Base-by-base conservation (phyloP, 2,329 filamentous ascomycete species). In the Keithomyces neogunnii region DNA sequence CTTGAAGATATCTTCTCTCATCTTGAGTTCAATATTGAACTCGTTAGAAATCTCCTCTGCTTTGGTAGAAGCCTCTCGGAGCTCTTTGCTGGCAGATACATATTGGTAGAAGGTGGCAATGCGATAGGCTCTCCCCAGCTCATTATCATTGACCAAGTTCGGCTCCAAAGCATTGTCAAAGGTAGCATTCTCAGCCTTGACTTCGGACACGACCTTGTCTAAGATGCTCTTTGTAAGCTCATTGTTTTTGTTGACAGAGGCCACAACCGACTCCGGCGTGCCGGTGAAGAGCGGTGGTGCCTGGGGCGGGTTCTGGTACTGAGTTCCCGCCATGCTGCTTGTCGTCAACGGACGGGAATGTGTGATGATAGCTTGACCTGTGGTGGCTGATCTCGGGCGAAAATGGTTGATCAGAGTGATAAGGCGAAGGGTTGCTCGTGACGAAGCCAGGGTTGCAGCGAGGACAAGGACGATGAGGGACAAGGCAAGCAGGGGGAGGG, bases 101-200 rank as follows among this genome's bases (percentile, higher is more conserved):
- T 88, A 84, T 63, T 90, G 85, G 67, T 91, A 92, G 70, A 93
- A 91, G 57, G 83, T 82, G 49, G 91, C 70, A 57, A 90, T 90
- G 53, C 83, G 76, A 46, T 75, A 70, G 55, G 77, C 73, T 30
- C 87, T 72, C 1, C 74, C 73, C 57, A 78, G 74, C 42, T 74
- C 63, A 66, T 91, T 87, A 70, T 90, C 86, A 60, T 88, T 86
- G 47, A 82, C 73, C 31, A 86, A 82, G 63, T 93, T 83, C 19
- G 89, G 89, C 32, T 74, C 70, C 48, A 81, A 64, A 47, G 80
- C 74, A n/a, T 74, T 73, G 49, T 70, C 67, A 59, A 81, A 82
- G n/a, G 69, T 77, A 29, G 76, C 74, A 53, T 74, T 71, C 52
- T 73, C 70, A 8, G 69, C 64, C 36, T 76, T 74, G 50, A 86